Evolutionary conservation across 805 yeast species (phyloP), one percentile per base, ranked within the genome.

Genomic region (Saturnispora serradocipensis): DNA sequence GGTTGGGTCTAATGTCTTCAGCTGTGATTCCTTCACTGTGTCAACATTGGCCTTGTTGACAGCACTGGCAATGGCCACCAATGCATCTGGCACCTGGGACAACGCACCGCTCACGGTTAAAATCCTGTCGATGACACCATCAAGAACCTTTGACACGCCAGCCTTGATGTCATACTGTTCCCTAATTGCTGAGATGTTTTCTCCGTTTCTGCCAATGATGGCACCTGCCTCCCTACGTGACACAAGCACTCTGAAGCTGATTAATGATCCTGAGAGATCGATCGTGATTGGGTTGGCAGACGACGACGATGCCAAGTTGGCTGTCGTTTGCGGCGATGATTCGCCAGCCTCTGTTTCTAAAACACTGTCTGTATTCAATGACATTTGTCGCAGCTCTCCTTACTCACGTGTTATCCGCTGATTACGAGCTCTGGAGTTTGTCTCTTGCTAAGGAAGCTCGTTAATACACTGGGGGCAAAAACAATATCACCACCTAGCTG

Each of bases 201-300:
- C 73, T 45, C 97, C 97, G 57, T 80, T 84, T 58, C 85, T 85
- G 50, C 97, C 97, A 59, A 89, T 89, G 55, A 89, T 80, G 55
- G 88, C 86, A 16, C 96, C 96, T 11, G 95, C 90, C 66, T 89
- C 97, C 62, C 84, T 85, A 51, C 89, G 78, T 2, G 93, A 81
- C 18, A 89, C 85, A 28, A 89, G 73, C 1, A 88, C 77, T 53
- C 89, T 70, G 63, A 60, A 72, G 9, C 71, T 67, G 38, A 70
- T 67, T 34, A 67, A 54, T 4, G 65, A 55, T 48, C 61, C 61
- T 13, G 63, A 64, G 6, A 65, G 53, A 44, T 62, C 62, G 30
- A 38, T 38, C 10, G 42, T 38, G 25, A 38, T 18, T 13, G 42
- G 42, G 22, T 36, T 36, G 16, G 42, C 13, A 18, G 42, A 10